Evolutionary conservation across 768 basidiomycete genomes (phyloP), one percentile per base, ranked within the genome.

Genomic region (Tylopilus plumbeoviolaceoides): DNA sequence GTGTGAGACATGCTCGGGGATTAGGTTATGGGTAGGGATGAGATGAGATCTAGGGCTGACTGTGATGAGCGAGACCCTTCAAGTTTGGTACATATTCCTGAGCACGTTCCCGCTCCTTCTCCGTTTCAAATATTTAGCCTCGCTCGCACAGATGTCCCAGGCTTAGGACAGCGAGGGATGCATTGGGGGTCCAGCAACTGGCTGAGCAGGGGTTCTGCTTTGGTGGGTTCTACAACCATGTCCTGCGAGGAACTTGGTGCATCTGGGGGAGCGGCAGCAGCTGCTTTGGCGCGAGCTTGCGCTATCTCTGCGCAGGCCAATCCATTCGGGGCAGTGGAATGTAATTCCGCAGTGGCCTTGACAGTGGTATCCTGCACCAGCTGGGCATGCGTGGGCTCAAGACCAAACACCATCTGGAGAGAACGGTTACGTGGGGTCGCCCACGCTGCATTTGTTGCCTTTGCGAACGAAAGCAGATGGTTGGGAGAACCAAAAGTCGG

Each of bases 351-450:
- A 5, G 70, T 68, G 0, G 71, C 72, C 63, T 85, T 86, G 44
- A 67, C 73, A 40, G 84, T 73, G 0, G 80, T 82, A 44, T 91
- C 88, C 55, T 84, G 80, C 2, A 88, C 82, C 90, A 90, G 92
- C 60, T 85, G 82, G 8, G 79, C 78, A 55, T 89, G 85, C 9
- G 76, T 62, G 0, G 78, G 72, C 46, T 86, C 83, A 3, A 91
- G 78, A 0, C 83, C 87, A 64, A 91, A 91, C 36, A 90, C 87
- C 78, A 91, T 87, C 58, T 91, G 88, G 3, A 91, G 75, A 7
- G 89, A 89, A 35, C 88, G 82, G 60, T 91, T 91, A 21, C 85
- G 81, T 4, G 78, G 70, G 1, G 80, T 77, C 9, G 75, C 69
- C 82, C 86, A 88, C 28, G 72, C 62, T 0, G 75, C 70, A 59